Conservation (phyloP, 2,329 filamentous ascomycete species). For the Beauveria sp. region DNA sequence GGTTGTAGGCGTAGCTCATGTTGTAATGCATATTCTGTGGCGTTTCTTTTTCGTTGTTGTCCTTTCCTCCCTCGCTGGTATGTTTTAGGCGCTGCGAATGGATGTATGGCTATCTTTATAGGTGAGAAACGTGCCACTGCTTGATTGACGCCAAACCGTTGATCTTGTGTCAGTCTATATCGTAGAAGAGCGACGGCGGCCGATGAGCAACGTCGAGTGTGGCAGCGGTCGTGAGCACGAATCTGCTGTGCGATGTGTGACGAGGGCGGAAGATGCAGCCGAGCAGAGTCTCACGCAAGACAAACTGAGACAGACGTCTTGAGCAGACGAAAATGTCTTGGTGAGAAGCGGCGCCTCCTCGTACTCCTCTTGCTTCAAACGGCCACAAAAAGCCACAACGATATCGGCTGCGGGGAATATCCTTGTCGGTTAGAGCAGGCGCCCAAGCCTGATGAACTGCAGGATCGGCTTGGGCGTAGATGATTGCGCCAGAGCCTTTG, state of each 20-base stretch:
- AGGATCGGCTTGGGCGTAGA: too few relatives aligned
- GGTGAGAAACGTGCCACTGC: not conserved
- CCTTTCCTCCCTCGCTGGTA: not conserved
- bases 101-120: not conserved
- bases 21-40: slow-evolving; percentile 17
- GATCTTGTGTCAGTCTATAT: not conserved
- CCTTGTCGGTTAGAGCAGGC: not conserved
- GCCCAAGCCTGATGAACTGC: not conserved
- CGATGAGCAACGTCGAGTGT: not conserved
- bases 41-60: not conserved
- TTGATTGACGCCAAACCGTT: not conserved
- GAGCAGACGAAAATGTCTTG: not conserved
- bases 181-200: not conserved
- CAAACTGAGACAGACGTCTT: not conserved
- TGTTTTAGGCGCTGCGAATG: not conserved
- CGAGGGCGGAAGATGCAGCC: not conserved
- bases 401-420: slow-evolving; percentile 7
- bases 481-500: not conserved
- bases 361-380: not conserved
- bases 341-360: not conserved
- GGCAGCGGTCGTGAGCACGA: not conserved
- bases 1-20: slow-evolving; percentile 20
- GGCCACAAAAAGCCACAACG: not conserved
- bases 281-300: not conserved
- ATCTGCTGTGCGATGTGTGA: not conserved